Conservation (phyloP, 208 protist genomes). For the Balamuthia mandrillaris region DNA sequence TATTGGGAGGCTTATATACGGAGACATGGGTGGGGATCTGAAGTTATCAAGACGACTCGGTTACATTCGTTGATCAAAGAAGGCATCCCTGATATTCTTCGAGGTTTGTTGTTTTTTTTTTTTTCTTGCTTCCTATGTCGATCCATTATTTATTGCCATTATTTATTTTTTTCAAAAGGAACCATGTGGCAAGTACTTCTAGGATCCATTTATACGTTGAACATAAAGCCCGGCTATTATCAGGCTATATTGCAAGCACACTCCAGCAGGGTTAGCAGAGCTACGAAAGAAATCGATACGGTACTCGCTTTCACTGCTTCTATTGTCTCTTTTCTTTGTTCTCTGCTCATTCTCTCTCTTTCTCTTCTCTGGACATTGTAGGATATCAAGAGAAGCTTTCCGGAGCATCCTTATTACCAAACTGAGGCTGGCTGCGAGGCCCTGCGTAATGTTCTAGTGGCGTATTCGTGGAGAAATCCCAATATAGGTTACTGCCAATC, state of each 20-base stretch:
- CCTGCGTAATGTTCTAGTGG: conserved; percentile 59
- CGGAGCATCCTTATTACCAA: conserved; percentile 48
- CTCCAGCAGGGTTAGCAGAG: not conserved
- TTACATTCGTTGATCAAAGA: not conserved
- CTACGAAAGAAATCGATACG: not conserved
- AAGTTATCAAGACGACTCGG: conserved; percentile 26
- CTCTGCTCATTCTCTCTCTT: not conserved
- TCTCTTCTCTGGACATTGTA: not conserved
- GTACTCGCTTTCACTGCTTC: not conserved
- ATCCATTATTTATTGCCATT: not conserved
- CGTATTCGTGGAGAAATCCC: conserved; percentile 63
- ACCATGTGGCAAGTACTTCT: conserved; percentile 4
- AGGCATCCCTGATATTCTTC: conserved; percentile 27
- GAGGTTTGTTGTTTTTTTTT: not conserved
- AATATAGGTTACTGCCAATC: conserved; percentile 68
- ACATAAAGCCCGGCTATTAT: not conserved
- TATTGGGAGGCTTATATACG: conserved; percentile 21
- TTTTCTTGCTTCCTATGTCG: not conserved
- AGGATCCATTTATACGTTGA: not conserved
- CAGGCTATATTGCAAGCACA: not conserved
- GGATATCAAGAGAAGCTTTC: conserved; percentile 65
- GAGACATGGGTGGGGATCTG: conserved; percentile 26
- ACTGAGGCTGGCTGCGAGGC: not conserved
- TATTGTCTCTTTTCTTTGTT: not conserved
- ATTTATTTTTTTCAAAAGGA: not conserved